phyloP scores from a whole-genome alignment of 345 rosid species.

The Linum usitatissimum region DNA sequence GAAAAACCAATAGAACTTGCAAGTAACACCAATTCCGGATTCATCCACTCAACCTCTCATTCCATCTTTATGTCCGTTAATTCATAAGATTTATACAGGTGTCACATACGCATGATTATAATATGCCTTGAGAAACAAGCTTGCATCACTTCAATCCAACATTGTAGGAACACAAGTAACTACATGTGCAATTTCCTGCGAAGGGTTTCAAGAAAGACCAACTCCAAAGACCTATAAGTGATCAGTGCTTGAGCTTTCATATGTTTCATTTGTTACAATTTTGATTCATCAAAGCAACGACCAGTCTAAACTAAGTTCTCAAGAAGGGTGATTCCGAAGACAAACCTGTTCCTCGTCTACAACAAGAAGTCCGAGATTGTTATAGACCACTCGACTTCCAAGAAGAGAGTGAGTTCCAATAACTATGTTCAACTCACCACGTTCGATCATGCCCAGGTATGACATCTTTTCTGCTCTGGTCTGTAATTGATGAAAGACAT shows the following conservation, averaged over 20 bases:
- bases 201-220: too few relatives aligned
- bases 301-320: not conserved
- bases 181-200: not conserved
- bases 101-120: too few relatives aligned
- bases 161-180: not conserved
- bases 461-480: slow-evolving; percentile 73
- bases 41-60: not conserved
- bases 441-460: slow-evolving; percentile 58
- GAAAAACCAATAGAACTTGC: not conserved
- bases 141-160: not conserved
- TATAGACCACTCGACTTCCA: slow-evolving; percentile 83
- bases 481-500: slow-evolving; percentile 34
- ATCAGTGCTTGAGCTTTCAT: too few relatives aligned
- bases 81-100: not conserved
- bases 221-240: too few relatives aligned
- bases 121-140: not conserved
- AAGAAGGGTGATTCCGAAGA: slow-evolving; percentile 10
- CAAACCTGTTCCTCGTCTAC: slow-evolving; percentile 97
- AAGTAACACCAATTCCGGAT: not conserved
- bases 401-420: slow-evolving; percentile 98
- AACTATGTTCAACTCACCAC: slow-evolving; percentile 62
- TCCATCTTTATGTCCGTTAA: not conserved
- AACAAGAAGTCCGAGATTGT: slow-evolving; percentile 88
- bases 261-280: not conserved
- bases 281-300: not conserved